A percentile compares a stretch with the other conserved stretches of the same genome.
Evolutionary conservation across 2,329 filamentous ascomycete genomes (phyloP).

Genomic region (Ascomycota sp.): DNA sequence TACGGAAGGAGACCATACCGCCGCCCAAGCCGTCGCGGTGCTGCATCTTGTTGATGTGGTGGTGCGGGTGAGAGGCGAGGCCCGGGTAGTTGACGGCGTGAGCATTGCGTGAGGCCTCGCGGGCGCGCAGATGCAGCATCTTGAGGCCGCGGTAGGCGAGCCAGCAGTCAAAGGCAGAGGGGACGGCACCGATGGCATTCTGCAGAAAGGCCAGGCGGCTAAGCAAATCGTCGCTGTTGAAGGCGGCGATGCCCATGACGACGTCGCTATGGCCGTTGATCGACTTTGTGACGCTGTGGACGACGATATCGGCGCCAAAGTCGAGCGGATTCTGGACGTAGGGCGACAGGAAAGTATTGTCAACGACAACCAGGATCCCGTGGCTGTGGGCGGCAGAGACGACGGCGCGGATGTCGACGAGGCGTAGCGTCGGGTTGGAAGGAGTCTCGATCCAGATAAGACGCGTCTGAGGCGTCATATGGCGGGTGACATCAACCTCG

Average conservation of each 20-base stretch:
- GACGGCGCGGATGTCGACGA: slow-evolving; percentile 84
- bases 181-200: slow-evolving; percentile 91
- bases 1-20: slow-evolving; percentile 93
- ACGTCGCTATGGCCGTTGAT: slow-evolving; percentile 97
- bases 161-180: slow-evolving; percentile 92
- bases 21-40: slow-evolving; percentile 89
- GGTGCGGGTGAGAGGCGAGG: slow-evolving; percentile 68
- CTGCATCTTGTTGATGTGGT: slow-evolving; percentile 68
- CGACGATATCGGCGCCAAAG: slow-evolving; percentile 87
- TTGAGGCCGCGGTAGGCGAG: slow-evolving; percentile 92
- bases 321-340: slow-evolving; percentile 94
- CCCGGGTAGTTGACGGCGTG: slow-evolving; percentile 87
- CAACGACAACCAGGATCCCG: slow-evolving; percentile 89
- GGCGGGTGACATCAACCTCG: slow-evolving; percentile 63
- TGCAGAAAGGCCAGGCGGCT: slow-evolving; percentile 74
- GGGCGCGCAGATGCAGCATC: slow-evolving; percentile 81
- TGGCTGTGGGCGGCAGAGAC: slow-evolving; percentile 65
- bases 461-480: slow-evolving; percentile 79
- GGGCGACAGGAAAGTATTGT: slow-evolving; percentile 94
- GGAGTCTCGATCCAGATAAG: slow-evolving; percentile 92
- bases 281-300: slow-evolving; percentile 96
- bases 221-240: slow-evolving; percentile 68
- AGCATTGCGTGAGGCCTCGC: slow-evolving; percentile 69
- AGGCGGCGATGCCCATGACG: slow-evolving; percentile 90
- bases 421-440: slow-evolving; percentile 78